phyloP scores from a whole-genome alignment of 768 basidiomycete genomes.

The Pisolithus orientalis region DNA sequence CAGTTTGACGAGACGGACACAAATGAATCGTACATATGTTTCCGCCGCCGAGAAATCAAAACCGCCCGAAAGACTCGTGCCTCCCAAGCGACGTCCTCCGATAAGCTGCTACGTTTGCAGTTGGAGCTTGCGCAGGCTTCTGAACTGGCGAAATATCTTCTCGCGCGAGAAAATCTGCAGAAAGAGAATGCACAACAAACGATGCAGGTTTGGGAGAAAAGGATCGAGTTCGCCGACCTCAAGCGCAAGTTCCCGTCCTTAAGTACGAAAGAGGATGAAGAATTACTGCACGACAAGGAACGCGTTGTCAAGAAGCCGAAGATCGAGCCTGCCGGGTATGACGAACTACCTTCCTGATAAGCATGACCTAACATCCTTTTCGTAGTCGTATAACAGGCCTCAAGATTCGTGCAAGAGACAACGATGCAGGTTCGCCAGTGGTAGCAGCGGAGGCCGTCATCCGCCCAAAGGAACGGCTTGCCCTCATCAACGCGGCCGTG shows the following conservation, averaged over 20 bases:
- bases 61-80: conserved; percentile 91
- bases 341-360: background rate
- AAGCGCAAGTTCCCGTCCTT: conserved; percentile 68
- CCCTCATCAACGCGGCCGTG: conserved; percentile 45
- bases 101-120: conserved; percentile 80
- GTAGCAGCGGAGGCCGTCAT: conserved; percentile 43
- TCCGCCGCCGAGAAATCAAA: conserved; percentile 92
- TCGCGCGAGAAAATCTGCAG: conserved; percentile 73
- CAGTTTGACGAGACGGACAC: conserved; percentile 86
- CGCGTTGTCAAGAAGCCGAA: conserved; percentile 55
- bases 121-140: conserved; percentile 66
- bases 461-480: conserved; percentile 60
- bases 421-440: conserved; percentile 32
- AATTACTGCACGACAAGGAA: conserved; percentile 68
- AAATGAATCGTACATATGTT: conserved; percentile 95
- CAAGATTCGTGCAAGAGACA: conserved; percentile 47
- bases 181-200: conserved; percentile 54
- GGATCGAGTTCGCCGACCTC: conserved; percentile 67
- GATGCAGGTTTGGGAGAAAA: conserved; percentile 70
- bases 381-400: conserved; percentile 42
- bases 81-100: conserved; percentile 82
- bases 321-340: conserved; percentile 17
- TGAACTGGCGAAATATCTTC: conserved; percentile 63
- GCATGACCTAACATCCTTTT: background rate
- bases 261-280: conserved; percentile 63